Evolutionary conservation across 106 monocot genomes (phyloP), one percentile per base, ranked within the genome.

Genomic region (Acorus calamus): DNA sequence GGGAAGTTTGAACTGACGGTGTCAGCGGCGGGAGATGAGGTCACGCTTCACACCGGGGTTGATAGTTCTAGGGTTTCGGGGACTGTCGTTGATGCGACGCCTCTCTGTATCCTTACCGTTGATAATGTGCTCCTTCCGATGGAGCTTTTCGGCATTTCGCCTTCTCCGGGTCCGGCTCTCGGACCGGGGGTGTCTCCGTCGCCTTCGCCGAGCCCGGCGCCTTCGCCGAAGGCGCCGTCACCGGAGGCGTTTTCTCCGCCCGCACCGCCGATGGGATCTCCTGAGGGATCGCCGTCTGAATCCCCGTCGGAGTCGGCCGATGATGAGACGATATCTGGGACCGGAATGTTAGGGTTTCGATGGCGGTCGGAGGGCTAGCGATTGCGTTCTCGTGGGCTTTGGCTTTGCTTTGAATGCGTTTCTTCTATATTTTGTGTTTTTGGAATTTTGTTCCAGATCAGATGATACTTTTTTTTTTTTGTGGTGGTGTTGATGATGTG

Each of bases 1-100:
- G 96, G 96, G 0, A 91, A 98, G 62, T 91, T 79, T 75, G 77
- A 78, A 52, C 73, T 85, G 46, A 44, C 74, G 5, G 90, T 90
- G 12, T 46, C 62, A 47, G 48, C 75, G 50, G 59, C 46, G 50
- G 87, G 96, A 51, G 79, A 88, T 50, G 96, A 98, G 52, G 87
- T 98, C 6, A 74, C 76, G 5, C 82, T 98, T 4, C 77, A 71
- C 56, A 88, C 96, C 42, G 96, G 91, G 2, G 66, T 98, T 6
- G 88, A 73, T 53, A 78, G 69, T 42, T 87, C 96, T 11, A 73
- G 96, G 49, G 77, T 98, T 14, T 87, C 80, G 0, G 78, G 76
- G 59, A 88, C 81, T 0, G 78, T 88, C 47, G 69, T 88, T n/a
- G 88, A 88, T 61, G 80, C 77, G n/a, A 70, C 88, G 5, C 88